phyloP scores from a whole-genome alignment of 2,329 filamentous ascomycete genomes.

The Paecilomyces fulvus region DNA sequence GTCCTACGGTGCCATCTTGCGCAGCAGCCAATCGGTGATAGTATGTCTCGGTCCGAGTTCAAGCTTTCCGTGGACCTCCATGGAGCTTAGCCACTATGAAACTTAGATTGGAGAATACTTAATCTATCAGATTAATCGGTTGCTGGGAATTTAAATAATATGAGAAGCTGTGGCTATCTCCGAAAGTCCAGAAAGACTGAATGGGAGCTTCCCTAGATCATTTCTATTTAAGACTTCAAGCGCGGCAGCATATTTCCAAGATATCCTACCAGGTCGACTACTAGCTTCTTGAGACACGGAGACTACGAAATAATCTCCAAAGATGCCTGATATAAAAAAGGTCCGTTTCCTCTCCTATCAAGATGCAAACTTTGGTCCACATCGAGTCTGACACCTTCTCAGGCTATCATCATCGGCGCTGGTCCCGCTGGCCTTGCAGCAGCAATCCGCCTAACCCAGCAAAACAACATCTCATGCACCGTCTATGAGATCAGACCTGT shows the following conservation, averaged over 20 bases:
- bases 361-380: background rate
- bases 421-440: background rate
- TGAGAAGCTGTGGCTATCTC: background rate
- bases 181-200: background rate
- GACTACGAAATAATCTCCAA: background rate
- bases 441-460: background rate
- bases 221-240: background rate
- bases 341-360: background rate
- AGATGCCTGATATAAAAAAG: background rate
- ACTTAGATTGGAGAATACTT: background rate
- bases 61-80: background rate
- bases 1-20: background rate
- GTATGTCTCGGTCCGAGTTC: background rate
- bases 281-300: too few relatives aligned
- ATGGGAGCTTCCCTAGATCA: background rate
- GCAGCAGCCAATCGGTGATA: background rate
- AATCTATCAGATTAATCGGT: background rate
- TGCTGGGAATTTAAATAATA: background rate
- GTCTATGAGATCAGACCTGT: conserved; percentile 21
- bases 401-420: background rate
- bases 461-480: conserved; percentile 10
- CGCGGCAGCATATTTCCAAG: background rate
- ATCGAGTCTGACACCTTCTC: background rate
- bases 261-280: background rate
- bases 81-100: background rate